These are phyloP conservation scores for Circinella umbellata DNA, from an alignment of 371 early-diverging fungal genomes.

Conservation along the genomic window DNA sequence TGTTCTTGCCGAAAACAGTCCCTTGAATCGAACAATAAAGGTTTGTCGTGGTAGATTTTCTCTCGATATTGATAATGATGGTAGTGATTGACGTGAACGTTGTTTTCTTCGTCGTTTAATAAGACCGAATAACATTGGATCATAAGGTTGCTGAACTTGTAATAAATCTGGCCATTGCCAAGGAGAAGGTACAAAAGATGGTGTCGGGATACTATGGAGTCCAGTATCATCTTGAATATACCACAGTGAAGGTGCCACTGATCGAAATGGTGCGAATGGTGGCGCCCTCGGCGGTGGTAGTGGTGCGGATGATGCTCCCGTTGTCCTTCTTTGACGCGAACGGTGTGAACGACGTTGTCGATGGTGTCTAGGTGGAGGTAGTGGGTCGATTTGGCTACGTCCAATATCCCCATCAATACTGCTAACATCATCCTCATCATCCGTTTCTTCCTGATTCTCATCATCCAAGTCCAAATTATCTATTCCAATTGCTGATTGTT, in stretches of 20 bases:
- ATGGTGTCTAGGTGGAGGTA: neutral
- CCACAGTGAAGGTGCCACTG: constrained; percentile 20
- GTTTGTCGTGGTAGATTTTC: neutral
- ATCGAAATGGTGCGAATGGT: constrained; percentile 16
- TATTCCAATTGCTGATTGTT: too few relatives aligned
- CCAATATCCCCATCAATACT: constrained; percentile 14
- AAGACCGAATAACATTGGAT: constrained; percentile 29
- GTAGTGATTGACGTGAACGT: neutral
- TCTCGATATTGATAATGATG: neutral
- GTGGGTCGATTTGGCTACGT: constrained; percentile 1
- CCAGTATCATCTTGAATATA: constrained; percentile 19
- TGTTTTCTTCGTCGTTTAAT: constrained; percentile 15
- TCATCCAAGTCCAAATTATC: neutral
- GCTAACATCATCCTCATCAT: constrained; percentile 6
- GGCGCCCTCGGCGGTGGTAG: constrained; percentile 1
- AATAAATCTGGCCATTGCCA: constrained; percentile 38
- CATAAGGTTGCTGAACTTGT: constrained; percentile 28
- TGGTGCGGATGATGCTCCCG: neutral
- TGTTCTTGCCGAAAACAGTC: constrained; percentile 7
- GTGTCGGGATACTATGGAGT: constrained; percentile 23
- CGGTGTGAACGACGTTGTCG: too few relatives aligned
- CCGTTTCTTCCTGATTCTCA: constrained; percentile 3
- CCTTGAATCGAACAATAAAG: constrained; percentile 8
- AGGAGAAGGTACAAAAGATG: constrained; percentile 31
- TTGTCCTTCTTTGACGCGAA: neutral